These are phyloP conservation scores for Exophiala sp. DNA, from an alignment of 2,329 filamentous ascomycete species.

Conservation along the genomic window DNA sequence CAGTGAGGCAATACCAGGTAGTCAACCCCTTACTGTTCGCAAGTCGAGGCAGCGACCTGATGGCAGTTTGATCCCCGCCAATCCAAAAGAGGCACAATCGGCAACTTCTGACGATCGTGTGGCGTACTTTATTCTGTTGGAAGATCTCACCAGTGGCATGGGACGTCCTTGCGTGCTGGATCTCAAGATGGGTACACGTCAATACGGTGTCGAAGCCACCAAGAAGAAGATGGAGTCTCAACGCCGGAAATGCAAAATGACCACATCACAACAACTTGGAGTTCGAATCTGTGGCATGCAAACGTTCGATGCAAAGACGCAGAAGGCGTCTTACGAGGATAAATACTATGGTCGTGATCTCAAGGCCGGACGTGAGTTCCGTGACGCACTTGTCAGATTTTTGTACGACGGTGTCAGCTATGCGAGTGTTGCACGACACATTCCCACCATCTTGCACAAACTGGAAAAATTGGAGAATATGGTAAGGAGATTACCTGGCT, in stretches of 20 bases:
- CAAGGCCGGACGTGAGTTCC: slow-evolving; percentile 83
- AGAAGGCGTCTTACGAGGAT: slow-evolving; percentile 91
- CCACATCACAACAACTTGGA: slow-evolving; percentile 85
- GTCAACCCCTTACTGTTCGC: neutral
- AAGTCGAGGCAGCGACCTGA: slow-evolving; percentile 2
- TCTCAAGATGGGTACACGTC: slow-evolving; percentile 96
- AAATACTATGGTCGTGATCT: slow-evolving; percentile 93
- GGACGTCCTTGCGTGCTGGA: slow-evolving; percentile 94
- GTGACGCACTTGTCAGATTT: slow-evolving; percentile 81
- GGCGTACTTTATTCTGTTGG: slow-evolving; percentile 87
- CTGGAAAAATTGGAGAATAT: slow-evolving; percentile 79
- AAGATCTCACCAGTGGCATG: slow-evolving; percentile 96
- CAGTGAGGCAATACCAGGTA: neutral
- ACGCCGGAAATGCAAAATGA: slow-evolving; percentile 84
- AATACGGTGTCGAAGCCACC: slow-evolving; percentile 88
- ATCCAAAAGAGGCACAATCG: slow-evolving; percentile 72
- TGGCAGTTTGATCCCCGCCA: slow-evolving; percentile 50
- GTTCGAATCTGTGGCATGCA: slow-evolving; percentile 95
- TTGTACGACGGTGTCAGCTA: slow-evolving; percentile 85
- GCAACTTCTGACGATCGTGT: slow-evolving; percentile 59
- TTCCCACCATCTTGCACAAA: slow-evolving; percentile 82
- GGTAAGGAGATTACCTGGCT: slow-evolving; percentile 73
- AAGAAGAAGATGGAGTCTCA: slow-evolving; percentile 93
- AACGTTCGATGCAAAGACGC: slow-evolving; percentile 82
- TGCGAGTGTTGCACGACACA: slow-evolving; percentile 76